Base-by-base conservation (phyloP, 768 basidiomycete species). In the Boletus rufocinnamomeus region DNA sequence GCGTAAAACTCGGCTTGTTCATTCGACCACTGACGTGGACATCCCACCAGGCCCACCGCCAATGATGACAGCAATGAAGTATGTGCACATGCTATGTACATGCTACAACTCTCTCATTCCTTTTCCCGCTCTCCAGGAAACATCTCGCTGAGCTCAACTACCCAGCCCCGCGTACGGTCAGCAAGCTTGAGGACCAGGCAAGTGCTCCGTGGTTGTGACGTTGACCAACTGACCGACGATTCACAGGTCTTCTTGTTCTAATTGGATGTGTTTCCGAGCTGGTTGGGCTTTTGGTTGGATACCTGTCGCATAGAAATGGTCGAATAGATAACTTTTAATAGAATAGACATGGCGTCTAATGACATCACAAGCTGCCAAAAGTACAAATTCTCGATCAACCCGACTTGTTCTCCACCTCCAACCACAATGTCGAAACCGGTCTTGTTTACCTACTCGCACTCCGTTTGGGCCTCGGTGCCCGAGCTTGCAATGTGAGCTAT, bases 161-260 rank as follows among this genome's bases (percentile, higher is more conserved):
- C 77, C 88, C 93, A 44, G 84, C 87, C 28, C 93, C 97, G 6
- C 84, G 90, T 62, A 85, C 93, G 8, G 82, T 97, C 76, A 94
- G 91, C 84, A 99, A 98, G 79, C 84, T 95, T 48, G 88, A 83
- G 54, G 95, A 98, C 72, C 85, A 92, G 83, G 91, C 88, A 70
- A 41, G 64, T 59, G 0, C 13, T 32, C 34, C 1, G 9, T 28
- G 5, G 2, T 17, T n/a, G 9, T n/a, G 6, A 23, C 37, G 19
- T 13, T 30, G n/a, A 28, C n/a, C 32, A n/a, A 13, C 69, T 73
- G 28, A 72, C 61, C 11, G 6, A 55, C 25, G 0, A n/a, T 41
- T 7, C 0, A 4, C 49, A 80, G 78, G 72, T 80, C 45, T 79
- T 80, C 52, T 50, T 77, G 57, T 79, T 80, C 67, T 80, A 52